Conservation (phyloP, 106 monocot genomes). For the Narthecium ossifragum region DNA sequence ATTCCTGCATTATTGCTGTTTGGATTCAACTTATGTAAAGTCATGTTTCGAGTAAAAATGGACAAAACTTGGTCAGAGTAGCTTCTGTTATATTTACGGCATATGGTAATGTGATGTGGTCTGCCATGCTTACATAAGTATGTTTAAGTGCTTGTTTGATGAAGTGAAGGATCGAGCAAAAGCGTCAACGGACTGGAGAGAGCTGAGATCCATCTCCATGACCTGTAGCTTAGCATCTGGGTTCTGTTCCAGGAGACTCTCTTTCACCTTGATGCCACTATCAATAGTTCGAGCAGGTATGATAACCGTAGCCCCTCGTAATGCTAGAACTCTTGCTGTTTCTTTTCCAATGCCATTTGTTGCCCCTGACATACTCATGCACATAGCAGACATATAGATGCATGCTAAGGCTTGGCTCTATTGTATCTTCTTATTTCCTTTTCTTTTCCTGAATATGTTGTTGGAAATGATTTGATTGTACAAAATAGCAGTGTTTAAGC, state of each 20-base stretch:
- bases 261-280: conserved; percentile 51
- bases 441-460: no score
- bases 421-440: no score
- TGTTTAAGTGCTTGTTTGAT: conserved; percentile 58
- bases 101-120: no score
- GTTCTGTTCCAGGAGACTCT: conserved; percentile 53
- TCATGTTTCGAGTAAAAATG: neutral
- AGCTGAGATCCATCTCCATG: conserved; percentile 82
- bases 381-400: no score
- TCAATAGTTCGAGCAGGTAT: conserved; percentile 56
- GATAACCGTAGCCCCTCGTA: conserved; percentile 73
- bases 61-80: neutral
- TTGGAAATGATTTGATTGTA: no score
- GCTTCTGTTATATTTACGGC: neutral
- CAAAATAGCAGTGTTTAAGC: no score
- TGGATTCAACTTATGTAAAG: neutral
- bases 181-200: conserved; percentile 55
- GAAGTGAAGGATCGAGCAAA: conserved; percentile 59
- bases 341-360: conserved; percentile 88
- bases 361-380: no score
- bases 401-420: no score
- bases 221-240: conserved; percentile 58
- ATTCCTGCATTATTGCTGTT: conserved; percentile 84
- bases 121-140: conserved; percentile 89
- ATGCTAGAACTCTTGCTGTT: conserved; percentile 75